Percentiles rank a stretch among this genome's conserved stretches.
Evolutionary conservation across 1,284 basidiomycete species (phyloP).

Genomic region (Pholiota adiposa): DNA sequence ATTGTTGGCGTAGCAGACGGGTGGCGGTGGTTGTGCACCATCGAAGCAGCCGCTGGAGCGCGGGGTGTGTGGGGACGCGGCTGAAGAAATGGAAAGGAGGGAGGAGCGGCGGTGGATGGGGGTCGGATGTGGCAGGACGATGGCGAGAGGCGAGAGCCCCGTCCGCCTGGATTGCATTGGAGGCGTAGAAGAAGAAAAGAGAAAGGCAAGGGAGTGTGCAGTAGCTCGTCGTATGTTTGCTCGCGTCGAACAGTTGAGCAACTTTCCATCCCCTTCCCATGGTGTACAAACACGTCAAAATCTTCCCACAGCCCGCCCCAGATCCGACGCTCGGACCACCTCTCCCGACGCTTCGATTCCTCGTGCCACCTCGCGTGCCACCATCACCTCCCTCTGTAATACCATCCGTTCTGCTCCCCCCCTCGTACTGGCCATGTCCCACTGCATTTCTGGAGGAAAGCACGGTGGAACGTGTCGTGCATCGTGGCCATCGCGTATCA

Average conservation of each 20-base stretch:
- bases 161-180: constrained; percentile 42
- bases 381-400: background rate
- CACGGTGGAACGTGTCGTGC: constrained; percentile 38
- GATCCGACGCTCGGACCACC: constrained; percentile 17
- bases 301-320: background rate
- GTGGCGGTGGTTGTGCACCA: constrained; percentile 28
- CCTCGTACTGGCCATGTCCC: background rate
- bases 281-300: constrained; percentile 2
- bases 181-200: constrained; percentile 23
- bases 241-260: too few species aligned
- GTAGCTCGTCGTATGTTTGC: constrained; percentile 3
- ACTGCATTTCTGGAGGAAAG: constrained; percentile 13
- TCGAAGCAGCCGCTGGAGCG: constrained; percentile 45
- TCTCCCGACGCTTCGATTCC: background rate
- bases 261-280: background rate
- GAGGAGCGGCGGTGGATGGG: constrained; percentile 48
- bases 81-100: constrained; percentile 39
- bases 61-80: constrained; percentile 56
- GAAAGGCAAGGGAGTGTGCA: constrained; percentile 11
- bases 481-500: constrained; percentile 29
- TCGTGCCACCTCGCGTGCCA: background rate
- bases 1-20: constrained; percentile 54
- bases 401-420: background rate
- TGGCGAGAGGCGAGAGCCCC: constrained; percentile 52
- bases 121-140: constrained; percentile 57